A percentile compares a stretch with the other conserved stretches of the same genome.
phyloP scores from a whole-genome alignment of 176 grass and related monocot genomes.

The Oryza rufipogon region DNA sequence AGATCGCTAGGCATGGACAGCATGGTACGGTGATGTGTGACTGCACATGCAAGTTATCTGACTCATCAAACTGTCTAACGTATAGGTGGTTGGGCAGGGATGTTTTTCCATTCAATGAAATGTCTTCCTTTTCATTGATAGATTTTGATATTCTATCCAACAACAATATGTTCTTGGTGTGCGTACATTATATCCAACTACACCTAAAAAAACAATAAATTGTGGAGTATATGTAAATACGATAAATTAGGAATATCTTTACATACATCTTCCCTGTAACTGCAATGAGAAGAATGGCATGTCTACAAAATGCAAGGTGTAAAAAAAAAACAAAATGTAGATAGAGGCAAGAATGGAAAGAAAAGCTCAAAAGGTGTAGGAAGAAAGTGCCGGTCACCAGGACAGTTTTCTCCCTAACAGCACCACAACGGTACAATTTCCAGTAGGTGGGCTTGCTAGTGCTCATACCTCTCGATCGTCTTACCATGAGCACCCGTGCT shows the following conservation, averaged over 20 bases:
- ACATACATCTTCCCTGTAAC: not conserved
- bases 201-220: not conserved
- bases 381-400: conserved; percentile 2
- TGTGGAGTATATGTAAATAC: not conserved
- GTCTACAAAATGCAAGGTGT: not conserved
- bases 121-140: not conserved
- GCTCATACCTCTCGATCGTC: not conserved
- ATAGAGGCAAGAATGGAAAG: no score
- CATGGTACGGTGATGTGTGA: conserved; percentile 1
- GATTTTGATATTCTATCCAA: not conserved
- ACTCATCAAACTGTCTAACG: conserved; percentile 14
- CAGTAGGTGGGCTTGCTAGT: conserved; percentile 36
- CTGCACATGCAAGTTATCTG: not conserved
- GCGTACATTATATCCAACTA: not conserved
- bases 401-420: conserved; percentile 17
- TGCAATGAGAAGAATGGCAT: not conserved
- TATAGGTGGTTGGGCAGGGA: not conserved
- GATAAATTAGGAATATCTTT: not conserved
- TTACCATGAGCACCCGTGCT: not conserved
- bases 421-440: conserved; percentile 34
- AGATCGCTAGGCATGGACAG: conserved; percentile 37
- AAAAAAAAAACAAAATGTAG: not conserved
- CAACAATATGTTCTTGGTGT: not conserved
- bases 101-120: not conserved
- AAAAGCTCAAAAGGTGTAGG: not conserved